Conservation (phyloP, 371 early-diverging fungal genomes). For the Dichotomocladium elegans region DNA sequence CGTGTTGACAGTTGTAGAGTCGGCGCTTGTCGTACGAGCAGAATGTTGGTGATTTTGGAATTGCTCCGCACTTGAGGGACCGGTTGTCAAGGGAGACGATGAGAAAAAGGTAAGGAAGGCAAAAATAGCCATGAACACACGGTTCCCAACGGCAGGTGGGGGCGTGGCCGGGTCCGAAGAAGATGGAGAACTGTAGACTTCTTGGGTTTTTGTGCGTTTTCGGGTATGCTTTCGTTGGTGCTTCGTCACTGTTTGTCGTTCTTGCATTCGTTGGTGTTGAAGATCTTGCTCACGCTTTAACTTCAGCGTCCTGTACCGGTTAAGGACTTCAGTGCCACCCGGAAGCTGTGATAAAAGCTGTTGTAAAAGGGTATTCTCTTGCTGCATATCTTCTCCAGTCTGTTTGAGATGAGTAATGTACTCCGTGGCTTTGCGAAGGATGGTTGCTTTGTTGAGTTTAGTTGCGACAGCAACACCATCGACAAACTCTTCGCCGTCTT, state of each 20-base stretch:
- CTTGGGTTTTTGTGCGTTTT: constrained; percentile 10
- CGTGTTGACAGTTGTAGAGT: background rate
- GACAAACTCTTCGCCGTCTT: constrained; percentile 60
- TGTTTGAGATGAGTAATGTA: constrained; percentile 78
- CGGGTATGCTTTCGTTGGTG: constrained; percentile 25
- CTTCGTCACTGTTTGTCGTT: constrained; percentile 27
- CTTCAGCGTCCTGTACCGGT: constrained; percentile 30
- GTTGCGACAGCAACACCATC: constrained; percentile 70
- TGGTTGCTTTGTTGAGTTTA: constrained; percentile 88
- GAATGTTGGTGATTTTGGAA: constrained; percentile 36
- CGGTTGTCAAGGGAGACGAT: constrained; percentile 39
- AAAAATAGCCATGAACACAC: constrained; percentile 44
- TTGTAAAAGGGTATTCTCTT: constrained; percentile 49
- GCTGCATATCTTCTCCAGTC: constrained; percentile 51
- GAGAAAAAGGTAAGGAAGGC: constrained; percentile 43
- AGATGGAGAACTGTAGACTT: constrained; percentile 26
- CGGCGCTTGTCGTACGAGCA: constrained; percentile 27
- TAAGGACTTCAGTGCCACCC: constrained; percentile 48
- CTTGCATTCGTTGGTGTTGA: constrained; percentile 21
- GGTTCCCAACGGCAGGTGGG: constrained; percentile 19
- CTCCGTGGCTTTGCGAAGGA: constrained; percentile 83
- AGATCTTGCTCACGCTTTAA: constrained; percentile 30
- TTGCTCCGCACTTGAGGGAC: constrained; percentile 25
- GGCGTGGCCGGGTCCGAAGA: constrained; percentile 25
- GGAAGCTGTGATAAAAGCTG: constrained; percentile 50